These are phyloP conservation scores for Gastrodia elata DNA, from an alignment of 106 monocot species.

Conservation along the genomic window DNA sequence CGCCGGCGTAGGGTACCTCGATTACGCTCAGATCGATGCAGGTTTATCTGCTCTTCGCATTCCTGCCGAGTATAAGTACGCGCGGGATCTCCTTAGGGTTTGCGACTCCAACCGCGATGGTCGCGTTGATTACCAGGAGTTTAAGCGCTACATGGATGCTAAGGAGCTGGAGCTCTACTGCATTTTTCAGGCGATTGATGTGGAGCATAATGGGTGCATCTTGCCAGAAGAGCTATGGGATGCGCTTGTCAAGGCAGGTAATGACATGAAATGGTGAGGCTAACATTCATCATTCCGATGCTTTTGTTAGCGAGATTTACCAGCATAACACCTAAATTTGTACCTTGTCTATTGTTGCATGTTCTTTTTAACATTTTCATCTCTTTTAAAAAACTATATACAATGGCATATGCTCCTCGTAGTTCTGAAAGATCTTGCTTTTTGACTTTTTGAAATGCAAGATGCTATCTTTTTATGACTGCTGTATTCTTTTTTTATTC, in stretches of 20 bases:
- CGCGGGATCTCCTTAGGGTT: constrained; percentile 70
- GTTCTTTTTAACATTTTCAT: background rate
- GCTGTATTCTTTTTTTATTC: background rate
- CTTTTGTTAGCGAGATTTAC: background rate
- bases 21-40: constrained; percentile 65
- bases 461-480: background rate
- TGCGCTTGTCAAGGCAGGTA: constrained; percentile 93
- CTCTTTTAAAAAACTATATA: background rate
- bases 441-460: background rate
- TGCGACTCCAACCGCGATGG: constrained; percentile 76
- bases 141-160: constrained; percentile 73
- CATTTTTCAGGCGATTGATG: constrained; percentile 91
- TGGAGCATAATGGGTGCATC: constrained; percentile 92
- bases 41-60: constrained; percentile 57
- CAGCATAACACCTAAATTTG: too few relatives aligned
- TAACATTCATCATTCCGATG: background rate
- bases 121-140: constrained; percentile 66
- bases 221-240: constrained; percentile 89
- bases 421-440: too few relatives aligned
- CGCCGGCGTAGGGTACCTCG: constrained; percentile 39
- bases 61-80: constrained; percentile 87
- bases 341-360: too few relatives aligned
- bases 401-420: background rate
- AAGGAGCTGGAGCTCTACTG: constrained; percentile 91
- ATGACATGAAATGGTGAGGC: background rate